Conservation (phyloP, 2,329 filamentous ascomycete genomes). For the Thermomyces lanuginosus region DNA sequence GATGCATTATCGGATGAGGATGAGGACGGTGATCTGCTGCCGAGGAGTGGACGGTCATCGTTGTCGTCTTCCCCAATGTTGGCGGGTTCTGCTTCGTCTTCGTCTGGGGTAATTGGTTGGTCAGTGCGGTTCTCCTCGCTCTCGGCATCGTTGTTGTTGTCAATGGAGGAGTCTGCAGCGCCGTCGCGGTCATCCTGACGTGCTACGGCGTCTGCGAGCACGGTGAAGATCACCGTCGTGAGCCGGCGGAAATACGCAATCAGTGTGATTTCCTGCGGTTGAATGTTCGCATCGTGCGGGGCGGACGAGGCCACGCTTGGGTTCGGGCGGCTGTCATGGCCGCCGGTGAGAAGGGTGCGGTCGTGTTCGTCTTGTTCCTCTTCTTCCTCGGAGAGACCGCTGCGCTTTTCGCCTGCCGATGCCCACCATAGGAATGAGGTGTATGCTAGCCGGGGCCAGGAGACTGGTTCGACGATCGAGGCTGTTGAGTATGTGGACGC, state of each 20-base stretch:
- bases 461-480: constrained; percentile 38
- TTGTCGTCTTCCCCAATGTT: constrained; percentile 11
- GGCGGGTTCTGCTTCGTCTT: constrained; percentile 9
- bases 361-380: constrained; percentile 33
- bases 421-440: constrained; percentile 53
- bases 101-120: no score
- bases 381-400: constrained; percentile 38
- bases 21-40: constrained; percentile 3
- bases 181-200: constrained; percentile 20
- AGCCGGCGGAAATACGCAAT: constrained; percentile 35
- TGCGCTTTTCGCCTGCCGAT: constrained; percentile 44
- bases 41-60: constrained; percentile 14
- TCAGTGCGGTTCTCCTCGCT: no score
- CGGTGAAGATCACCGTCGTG: constrained; percentile 31
- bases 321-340: no score
- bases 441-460: constrained; percentile 46
- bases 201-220: constrained; percentile 26
- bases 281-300: constrained; percentile 17
- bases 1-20: constrained; percentile 3
- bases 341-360: constrained; percentile 21
- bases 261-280: constrained; percentile 31
- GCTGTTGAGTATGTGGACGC: constrained; percentile 28
- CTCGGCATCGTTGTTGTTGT: constrained; percentile 4
- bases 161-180: constrained; percentile 7
- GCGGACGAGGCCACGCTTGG: no score